phyloP scores from a whole-genome alignment of 305 asterid species.

The Fraxinus sp. region DNA sequence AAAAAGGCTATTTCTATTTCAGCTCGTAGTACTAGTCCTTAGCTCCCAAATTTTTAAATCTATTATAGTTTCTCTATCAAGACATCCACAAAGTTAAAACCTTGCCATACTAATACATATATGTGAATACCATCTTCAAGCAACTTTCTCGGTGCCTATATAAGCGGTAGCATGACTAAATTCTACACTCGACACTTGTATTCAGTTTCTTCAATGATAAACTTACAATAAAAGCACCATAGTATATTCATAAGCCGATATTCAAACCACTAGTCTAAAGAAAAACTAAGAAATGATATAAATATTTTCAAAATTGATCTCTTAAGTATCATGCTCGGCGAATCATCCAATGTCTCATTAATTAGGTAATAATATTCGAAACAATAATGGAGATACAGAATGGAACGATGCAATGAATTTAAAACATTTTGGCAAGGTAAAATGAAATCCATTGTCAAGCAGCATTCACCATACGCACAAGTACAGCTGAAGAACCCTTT shows the following conservation, averaged over 20 bases:
- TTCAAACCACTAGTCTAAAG: background rate
- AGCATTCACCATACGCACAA: background rate
- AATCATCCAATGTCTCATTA: background rate
- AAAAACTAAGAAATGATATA: background rate
- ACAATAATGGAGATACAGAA: background rate
- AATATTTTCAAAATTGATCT: background rate
- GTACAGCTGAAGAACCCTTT: background rate
- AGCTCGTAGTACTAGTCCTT: background rate
- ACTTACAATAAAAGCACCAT: background rate
- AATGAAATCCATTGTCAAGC: background rate
- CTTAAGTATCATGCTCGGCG: background rate
- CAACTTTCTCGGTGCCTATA: background rate
- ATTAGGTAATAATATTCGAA: background rate
- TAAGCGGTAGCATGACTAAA: background rate
- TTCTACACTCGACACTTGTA: background rate
- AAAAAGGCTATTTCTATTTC: background rate
- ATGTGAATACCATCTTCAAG: background rate
- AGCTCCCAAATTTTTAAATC: background rate
- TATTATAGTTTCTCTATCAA: background rate
- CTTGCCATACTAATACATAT: background rate
- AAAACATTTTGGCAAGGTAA: background rate
- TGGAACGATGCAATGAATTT: background rate
- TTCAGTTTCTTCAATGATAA: background rate
- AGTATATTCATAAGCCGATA: background rate
- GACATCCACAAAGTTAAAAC: background rate